Evolutionary conservation across 1,139 yeast species (phyloP).

Genomic region (Blastobotrys ciferrii): DNA sequence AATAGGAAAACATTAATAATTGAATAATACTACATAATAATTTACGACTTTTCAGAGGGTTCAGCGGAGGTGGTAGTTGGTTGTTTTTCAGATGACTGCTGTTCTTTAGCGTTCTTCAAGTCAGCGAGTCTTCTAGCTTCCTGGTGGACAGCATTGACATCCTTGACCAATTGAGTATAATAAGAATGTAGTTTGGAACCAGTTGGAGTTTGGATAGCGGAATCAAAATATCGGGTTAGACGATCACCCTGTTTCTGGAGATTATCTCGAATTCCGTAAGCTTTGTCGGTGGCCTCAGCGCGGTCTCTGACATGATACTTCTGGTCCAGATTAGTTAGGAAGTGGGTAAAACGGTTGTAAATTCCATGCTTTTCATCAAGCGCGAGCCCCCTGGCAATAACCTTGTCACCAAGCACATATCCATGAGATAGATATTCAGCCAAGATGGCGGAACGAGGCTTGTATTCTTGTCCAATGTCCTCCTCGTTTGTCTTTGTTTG

Average conservation of each 20-base stretch:
- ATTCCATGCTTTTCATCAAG: conserved; percentile 67
- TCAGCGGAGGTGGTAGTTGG: neutral
- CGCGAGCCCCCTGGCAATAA: conserved; percentile 53
- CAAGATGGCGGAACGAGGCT: conserved; percentile 72
- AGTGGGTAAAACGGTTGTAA: conserved; percentile 54
- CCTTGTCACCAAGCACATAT: conserved; percentile 60
- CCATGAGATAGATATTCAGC: conserved; percentile 77
- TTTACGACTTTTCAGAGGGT: neutral
- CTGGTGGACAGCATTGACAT: conserved; percentile 62
- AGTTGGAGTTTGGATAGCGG: conserved; percentile 43
- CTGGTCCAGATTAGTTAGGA: conserved; percentile 53
- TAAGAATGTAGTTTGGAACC: conserved; percentile 54
- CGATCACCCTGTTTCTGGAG: conserved; percentile 37
- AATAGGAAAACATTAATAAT: no score
- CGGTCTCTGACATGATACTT: conserved; percentile 60
- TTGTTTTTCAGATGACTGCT: neutral
- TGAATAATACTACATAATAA: neutral
- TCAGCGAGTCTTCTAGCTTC: conserved; percentile 73
- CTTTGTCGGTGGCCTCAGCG: conserved; percentile 45
- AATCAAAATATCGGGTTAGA: conserved; percentile 49
- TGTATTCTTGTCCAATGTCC: conserved; percentile 70
- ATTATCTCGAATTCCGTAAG: conserved; percentile 41
- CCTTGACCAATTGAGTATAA: conserved; percentile 53
- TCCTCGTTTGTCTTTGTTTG: conserved; percentile 19
- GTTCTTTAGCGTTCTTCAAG: conserved; percentile 43